Base-by-base conservation (phyloP, 176 grass and related monocot genomes). In the Otatea glauca region DNA sequence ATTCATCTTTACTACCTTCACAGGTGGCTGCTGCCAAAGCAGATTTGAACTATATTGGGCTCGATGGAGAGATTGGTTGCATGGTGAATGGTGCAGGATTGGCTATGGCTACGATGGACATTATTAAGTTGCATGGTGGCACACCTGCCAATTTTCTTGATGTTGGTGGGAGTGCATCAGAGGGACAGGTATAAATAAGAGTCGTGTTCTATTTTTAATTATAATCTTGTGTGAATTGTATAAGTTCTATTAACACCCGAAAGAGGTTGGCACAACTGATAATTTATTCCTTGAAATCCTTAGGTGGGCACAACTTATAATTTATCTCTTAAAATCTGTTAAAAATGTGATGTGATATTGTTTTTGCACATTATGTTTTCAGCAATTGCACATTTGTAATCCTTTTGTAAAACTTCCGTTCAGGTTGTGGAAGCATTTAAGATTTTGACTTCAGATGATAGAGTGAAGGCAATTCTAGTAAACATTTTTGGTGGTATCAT, bases 351-450 rank as follows among this genome's bases (percentile, higher is more conserved):
- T 54, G 5, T 27, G 0, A 24, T 56, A 74, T 81, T 42, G 17
- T 67, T 67, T 68, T 76, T 84, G 62, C 72, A 56, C 15, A 17
- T 54, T 42, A 17, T 25, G 7, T 50, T 65, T n/a, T 59, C 25
- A 51, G 17, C 53, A 24, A 44, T 39, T 70, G 72, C 25, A 67
- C 55, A 59, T 64, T 63, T 74, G 50, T 85, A 79, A 53, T 35
- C 21, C 39, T 81, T 81, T 69, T 70, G 24, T 65, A 20, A 64
- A 71, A 67, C 27, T 86, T 85, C 37, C 89, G 11, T 79, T 81
- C 80, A 96, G 97, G 97, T 99, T 82, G 97, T 99, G 65, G 97
- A 99, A 89, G 97, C 97, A 76, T 99, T 99, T 78, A 99, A 99
- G 80, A 96, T 99, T 82, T 84, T 99, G 84, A 99, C 97, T 77